These are phyloP conservation scores for Malus asiatica DNA, from an alignment of 306 rosid genomes.

Conservation along the genomic window DNA sequence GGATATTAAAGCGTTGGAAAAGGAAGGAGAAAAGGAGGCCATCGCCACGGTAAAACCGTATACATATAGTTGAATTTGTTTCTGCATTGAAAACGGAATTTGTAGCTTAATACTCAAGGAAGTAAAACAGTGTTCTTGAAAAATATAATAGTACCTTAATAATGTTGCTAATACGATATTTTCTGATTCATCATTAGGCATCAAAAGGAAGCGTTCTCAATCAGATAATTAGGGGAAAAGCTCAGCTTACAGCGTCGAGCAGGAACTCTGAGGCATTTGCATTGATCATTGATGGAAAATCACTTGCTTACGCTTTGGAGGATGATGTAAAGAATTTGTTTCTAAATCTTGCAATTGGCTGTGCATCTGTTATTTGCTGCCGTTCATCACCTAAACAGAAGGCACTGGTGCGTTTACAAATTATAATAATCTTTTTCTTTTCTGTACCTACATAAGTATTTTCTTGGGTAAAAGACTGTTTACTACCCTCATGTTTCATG, in stretches of 20 bases:
- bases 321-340: slow-evolving; percentile 54
- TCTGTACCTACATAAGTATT: background rate
- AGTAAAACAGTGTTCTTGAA: background rate
- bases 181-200: slow-evolving; percentile 46
- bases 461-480: no score
- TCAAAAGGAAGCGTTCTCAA: slow-evolving; percentile 47
- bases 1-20: slow-evolving; percentile 69
- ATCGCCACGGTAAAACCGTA: slow-evolving; percentile 42
- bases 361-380: slow-evolving; percentile 96
- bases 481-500: no score
- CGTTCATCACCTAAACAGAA: slow-evolving; percentile 97
- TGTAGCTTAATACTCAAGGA: background rate
- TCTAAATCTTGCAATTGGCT: slow-evolving; percentile 59
- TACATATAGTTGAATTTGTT: background rate
- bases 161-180: slow-evolving; percentile 9
- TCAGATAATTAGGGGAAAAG: slow-evolving; percentile 60
- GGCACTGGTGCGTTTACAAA: slow-evolving; percentile 58
- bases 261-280: slow-evolving; percentile 69
- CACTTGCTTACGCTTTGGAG: slow-evolving; percentile 80
- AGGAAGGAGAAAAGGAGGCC: slow-evolving; percentile 62
- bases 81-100: background rate
- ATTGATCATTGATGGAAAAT: slow-evolving; percentile 88
- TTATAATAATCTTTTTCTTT: background rate
- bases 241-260: slow-evolving; percentile 43
- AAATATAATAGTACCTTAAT: background rate